Conservation (phyloP, 768 basidiomycete genomes). For the Gloeopeniophorella convolvens region DNA sequence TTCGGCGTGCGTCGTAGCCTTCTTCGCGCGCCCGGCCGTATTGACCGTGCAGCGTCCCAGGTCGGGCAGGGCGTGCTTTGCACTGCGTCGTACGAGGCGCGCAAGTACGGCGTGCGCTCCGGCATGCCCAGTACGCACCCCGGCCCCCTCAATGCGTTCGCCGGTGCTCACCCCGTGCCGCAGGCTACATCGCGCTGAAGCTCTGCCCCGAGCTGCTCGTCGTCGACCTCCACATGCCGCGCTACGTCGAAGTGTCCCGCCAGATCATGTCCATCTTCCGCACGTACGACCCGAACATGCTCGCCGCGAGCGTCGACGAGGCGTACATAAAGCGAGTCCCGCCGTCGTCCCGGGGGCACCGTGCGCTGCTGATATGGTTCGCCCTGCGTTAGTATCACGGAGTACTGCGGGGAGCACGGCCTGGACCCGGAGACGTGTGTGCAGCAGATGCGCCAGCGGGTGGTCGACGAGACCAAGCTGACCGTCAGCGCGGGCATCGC, state of each 20-base stretch:
- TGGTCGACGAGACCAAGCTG: constrained; percentile 71
- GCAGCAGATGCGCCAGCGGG: constrained; percentile 62
- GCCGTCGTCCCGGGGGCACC: neutral
- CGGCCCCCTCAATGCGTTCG: neutral
- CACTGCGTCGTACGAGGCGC: constrained; percentile 89
- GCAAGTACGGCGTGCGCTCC: constrained; percentile 85
- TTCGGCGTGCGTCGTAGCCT: constrained; percentile 52
- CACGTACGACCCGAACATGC: constrained; percentile 73
- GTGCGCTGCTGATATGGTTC: neutral
- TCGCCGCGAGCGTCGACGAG: constrained; percentile 77
- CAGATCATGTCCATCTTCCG: constrained; percentile 62
- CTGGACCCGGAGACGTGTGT: constrained; percentile 71
- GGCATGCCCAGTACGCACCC: constrained; percentile 78
- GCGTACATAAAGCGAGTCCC: constrained; percentile 78
- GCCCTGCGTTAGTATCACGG: constrained; percentile 62
- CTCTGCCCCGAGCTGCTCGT: constrained; percentile 86
- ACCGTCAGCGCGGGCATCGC: constrained; percentile 96
- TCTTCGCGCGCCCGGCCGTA: no score
- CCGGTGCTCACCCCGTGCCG: neutral
- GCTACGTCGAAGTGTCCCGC: constrained; percentile 65
- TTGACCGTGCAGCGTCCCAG: constrained; percentile 26
- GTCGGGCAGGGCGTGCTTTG: constrained; percentile 81
- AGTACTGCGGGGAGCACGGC: constrained; percentile 65
- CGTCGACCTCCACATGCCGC: constrained; percentile 47
- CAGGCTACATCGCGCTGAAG: constrained; percentile 89